Percentiles rank a stretch among this genome's conserved stretches.
Evolutionary conservation across 2,329 filamentous ascomycete species (phyloP).

Genomic region (Shiraia sp.): DNA sequence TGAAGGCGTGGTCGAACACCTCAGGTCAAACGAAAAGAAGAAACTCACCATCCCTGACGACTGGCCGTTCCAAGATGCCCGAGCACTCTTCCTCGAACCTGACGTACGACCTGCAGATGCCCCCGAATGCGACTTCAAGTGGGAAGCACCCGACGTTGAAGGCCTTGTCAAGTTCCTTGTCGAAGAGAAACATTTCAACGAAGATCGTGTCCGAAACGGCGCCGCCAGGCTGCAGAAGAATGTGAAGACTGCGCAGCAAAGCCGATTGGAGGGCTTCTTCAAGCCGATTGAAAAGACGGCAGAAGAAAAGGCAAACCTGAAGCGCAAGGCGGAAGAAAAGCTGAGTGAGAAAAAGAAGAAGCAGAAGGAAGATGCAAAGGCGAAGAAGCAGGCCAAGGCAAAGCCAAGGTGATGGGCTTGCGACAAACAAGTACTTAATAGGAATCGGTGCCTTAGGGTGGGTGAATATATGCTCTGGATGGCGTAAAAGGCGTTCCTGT

Average conservation of each 20-base stretch:
- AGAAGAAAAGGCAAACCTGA: conserved; percentile 79
- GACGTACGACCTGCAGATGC: conserved; percentile 84
- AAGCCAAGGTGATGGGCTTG: conserved; percentile 62
- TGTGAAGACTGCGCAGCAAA: conserved; percentile 87
- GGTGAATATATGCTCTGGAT: conserved; percentile 7
- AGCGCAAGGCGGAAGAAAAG: conserved; percentile 93
- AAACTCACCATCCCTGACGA: conserved; percentile 83
- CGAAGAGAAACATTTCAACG: conserved; percentile 93
- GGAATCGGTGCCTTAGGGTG: background rate
- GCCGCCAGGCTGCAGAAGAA: conserved; percentile 85
- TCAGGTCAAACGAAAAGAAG: conserved; percentile 71
- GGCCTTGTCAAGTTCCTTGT: conserved; percentile 89
- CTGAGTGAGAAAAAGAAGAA: conserved; percentile 93
- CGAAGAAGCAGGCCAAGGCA: conserved; percentile 87
- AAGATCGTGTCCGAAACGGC: conserved; percentile 83
- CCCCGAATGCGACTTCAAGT: conserved; percentile 93
- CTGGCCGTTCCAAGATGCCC: conserved; percentile 93
- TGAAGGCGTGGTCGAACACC: conserved; percentile 84
- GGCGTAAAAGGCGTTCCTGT: conserved; percentile 4
- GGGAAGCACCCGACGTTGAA: conserved; percentile 90
- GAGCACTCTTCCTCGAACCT: conserved; percentile 87
- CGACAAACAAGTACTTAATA: background rate
- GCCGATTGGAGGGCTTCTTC: conserved; percentile 93
- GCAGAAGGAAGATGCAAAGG: conserved; percentile 90
- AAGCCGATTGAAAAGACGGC: conserved; percentile 88